Conservation (phyloP, 371 early-diverging fungal genomes). For the Apophysomyces trapeziformis region DNA sequence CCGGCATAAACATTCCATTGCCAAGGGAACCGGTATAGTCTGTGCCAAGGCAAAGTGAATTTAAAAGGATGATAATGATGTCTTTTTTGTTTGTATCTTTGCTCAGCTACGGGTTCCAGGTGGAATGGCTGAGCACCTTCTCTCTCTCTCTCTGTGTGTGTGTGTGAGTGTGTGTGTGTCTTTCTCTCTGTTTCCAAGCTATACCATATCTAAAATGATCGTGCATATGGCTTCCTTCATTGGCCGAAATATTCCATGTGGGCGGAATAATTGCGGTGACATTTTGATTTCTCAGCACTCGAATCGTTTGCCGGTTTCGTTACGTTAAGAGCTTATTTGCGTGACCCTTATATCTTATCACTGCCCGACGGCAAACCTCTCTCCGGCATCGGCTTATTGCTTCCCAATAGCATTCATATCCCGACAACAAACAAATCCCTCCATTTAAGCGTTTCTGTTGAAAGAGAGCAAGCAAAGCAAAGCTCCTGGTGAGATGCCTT, state of each 20-base stretch:
- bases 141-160: too few relatives aligned
- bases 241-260: slow-evolving; percentile 5
- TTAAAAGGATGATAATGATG: too few relatives aligned
- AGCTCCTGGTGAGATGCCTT: too few relatives aligned
- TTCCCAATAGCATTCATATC: background rate
- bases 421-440: background rate
- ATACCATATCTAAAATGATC: background rate
- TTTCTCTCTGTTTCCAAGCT: background rate
- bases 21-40: too few relatives aligned
- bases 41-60: too few relatives aligned
- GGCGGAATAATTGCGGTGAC: background rate
- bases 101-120: too few relatives aligned
- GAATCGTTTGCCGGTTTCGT: background rate
- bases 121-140: too few relatives aligned
- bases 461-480: too few relatives aligned
- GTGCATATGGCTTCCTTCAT: background rate
- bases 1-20: background rate
- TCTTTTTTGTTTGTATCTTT: too few relatives aligned
- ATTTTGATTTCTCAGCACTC: background rate
- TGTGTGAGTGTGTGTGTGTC: background rate
- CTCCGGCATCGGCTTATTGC: background rate
- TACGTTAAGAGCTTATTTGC: slow-evolving; percentile 6
- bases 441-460: too few relatives aligned
- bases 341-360: slow-evolving; percentile 2
- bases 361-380: background rate